phyloP scores from a whole-genome alignment of 2,329 filamentous ascomycete genomes.

The Apiospora aurea region DNA sequence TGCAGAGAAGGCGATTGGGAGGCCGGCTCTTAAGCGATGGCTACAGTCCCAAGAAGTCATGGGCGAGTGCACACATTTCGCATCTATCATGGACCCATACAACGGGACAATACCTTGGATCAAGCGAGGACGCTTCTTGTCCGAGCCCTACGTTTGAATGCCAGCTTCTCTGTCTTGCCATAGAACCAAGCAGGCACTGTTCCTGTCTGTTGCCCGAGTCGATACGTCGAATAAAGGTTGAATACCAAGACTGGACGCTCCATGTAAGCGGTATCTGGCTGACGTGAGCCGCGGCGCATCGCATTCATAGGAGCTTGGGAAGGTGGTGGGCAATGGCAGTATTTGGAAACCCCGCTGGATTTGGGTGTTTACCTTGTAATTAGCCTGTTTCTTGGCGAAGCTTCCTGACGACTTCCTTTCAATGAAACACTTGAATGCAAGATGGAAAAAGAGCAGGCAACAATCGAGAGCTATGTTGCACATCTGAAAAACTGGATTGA shows the following conservation, averaged over 20 bases:
- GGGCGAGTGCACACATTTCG: conserved; percentile 66
- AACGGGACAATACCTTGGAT: conserved; percentile 56
- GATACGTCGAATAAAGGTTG: no score
- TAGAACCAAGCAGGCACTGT: no score
- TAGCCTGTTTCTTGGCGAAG: no score
- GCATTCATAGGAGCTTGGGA: not conserved
- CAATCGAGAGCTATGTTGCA: not conserved
- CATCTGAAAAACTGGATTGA: not conserved
- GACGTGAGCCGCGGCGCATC: not conserved
- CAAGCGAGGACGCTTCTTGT: conserved; percentile 25
- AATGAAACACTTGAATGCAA: not conserved
- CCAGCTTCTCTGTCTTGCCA: no score
- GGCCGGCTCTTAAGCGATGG: conserved; percentile 52
- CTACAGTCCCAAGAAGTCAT: conserved; percentile 58
- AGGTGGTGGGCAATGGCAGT: not conserved
- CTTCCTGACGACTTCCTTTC: not conserved
- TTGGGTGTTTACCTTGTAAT: not conserved
- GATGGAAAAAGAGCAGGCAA: not conserved
- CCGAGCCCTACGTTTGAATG: no score
- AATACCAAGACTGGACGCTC: no score
- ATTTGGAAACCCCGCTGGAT: not conserved
- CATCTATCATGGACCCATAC: conserved; percentile 62
- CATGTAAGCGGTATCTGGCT: no score
- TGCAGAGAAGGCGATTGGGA: conserved; percentile 35
- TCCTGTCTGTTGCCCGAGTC: no score